A percentile compares a stretch with the other conserved stretches of the same genome.
Conservation (phyloP, 1,284 basidiomycete genomes). For the Apiotrichum domesticum region DNA sequence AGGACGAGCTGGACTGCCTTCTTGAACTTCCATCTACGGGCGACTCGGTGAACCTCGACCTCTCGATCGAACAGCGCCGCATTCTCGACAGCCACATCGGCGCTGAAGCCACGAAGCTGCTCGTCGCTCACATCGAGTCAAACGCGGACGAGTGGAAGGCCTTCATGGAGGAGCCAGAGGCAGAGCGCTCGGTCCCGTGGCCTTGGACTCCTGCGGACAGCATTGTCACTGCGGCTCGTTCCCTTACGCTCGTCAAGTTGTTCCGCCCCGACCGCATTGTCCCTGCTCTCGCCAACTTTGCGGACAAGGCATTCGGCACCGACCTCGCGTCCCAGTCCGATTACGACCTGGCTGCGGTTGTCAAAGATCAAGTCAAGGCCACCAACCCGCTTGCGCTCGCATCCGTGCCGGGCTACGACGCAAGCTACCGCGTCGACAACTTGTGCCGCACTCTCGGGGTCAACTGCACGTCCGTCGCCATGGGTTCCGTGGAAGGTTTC, state of each 20-base stretch:
- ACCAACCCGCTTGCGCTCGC: slow-evolving; percentile 80
- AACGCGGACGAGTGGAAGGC: slow-evolving; percentile 66
- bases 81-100: slow-evolving; percentile 28
- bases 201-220: slow-evolving; percentile 56
- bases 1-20: slow-evolving; percentile 82
- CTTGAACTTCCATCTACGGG: slow-evolving; percentile 58
- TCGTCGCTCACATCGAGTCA: slow-evolving; percentile 62
- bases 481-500: slow-evolving; percentile 99
- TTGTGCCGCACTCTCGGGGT: slow-evolving; percentile 69
- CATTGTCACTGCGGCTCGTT: slow-evolving; percentile 28
- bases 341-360: slow-evolving; percentile 65
- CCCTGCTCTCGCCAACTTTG: slow-evolving; percentile 29
- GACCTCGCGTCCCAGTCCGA: slow-evolving; percentile 32
- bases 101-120: slow-evolving; percentile 56
- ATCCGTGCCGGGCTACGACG: slow-evolving; percentile 93
- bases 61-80: slow-evolving; percentile 29
- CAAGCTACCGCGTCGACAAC: slow-evolving; percentile 88
- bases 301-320: slow-evolving; percentile 35
- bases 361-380: slow-evolving; percentile 68
- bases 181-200: slow-evolving; percentile 67
- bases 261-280: slow-evolving; percentile 42
- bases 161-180: slow-evolving; percentile 64
- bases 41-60: slow-evolving; percentile 6
- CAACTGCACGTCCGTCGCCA: slow-evolving; percentile 79
- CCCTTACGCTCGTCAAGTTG: slow-evolving; percentile 33